Base-by-base conservation (phyloP, 768 basidiomycete species). In the Mycena floridula region DNA sequence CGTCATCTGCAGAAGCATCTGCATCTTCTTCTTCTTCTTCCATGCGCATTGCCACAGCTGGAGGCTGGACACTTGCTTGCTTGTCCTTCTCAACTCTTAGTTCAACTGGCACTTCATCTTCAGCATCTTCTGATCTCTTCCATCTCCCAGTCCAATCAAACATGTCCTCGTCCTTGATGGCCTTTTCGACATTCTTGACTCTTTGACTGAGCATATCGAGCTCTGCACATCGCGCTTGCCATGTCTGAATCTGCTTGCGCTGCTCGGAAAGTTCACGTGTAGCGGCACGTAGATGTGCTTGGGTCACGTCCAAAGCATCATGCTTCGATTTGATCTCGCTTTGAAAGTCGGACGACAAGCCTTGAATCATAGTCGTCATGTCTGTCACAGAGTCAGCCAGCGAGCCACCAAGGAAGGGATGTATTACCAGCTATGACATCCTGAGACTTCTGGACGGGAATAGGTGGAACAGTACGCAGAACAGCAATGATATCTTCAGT, bases 231-330 rank as follows among this genome's bases (percentile, higher is more conserved):
- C 78, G 75, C 1, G 64, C 57, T 60, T 92, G 87, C 81, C 88
- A 88, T 4, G 69, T 54, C 51, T 84, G 79, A 27, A 95, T 82
- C 54, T 90, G 85, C 55, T 83, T 85, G 37, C 96, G 84, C 59
- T 92, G 89, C 53, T 93, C 89, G 1, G 92, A 84, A 18, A 99
- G 79, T 53, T 91, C 85, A 43, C 88, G 84, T 3, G 95, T 97
- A 1, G 92, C 88, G 11, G 85, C 84, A 22, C 88, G 85, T 9
- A 99, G 79, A 52, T 93, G 85, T 4, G 80, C 81, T 60, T 91
- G 89, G 9, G 85, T 91, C 15, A 85, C 78, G 48, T 91, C 89
- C n/a, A 97, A 77, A 16, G 77, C 72, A 51, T 91, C 89, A 62
- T 92, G 84, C 59, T 96, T 97, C 16, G 76, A 63, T 57, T 87